Percentiles rank a stretch among this genome's conserved stretches.
phyloP scores from a whole-genome alignment of 805 yeast genomes.

The Candida anglica region DNA sequence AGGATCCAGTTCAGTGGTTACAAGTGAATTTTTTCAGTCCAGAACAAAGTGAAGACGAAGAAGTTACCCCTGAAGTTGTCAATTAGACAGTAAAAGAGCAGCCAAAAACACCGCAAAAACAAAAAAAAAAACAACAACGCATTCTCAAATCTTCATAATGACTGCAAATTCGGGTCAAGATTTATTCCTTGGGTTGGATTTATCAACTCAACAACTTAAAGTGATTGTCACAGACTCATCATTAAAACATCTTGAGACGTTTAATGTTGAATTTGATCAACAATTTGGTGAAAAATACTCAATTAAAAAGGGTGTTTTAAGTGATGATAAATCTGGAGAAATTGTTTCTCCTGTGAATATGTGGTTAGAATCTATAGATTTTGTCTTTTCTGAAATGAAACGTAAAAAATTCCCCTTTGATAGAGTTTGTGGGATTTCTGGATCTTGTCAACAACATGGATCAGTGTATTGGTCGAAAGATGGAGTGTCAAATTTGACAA shows the following conservation, averaged over 20 bases:
- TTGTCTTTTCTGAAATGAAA: conserved; percentile 51
- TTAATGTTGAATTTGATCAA: conserved; percentile 67
- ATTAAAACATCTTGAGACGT: conserved; percentile 52
- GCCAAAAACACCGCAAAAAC: conserved; percentile 4
- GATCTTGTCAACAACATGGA: conserved; percentile 93
- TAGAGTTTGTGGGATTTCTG: conserved; percentile 63
- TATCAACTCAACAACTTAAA: conserved; percentile 88
- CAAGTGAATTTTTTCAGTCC: conserved; percentile 23
- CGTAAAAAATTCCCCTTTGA: conserved; percentile 52
- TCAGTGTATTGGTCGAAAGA: conserved; percentile 71
- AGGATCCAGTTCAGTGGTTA: conserved; percentile 48
- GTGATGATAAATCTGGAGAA: conserved; percentile 49
- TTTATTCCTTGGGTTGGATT: conserved; percentile 69
- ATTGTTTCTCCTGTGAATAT: conserved; percentile 79
- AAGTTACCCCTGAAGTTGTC: conserved; percentile 5
- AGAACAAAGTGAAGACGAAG: conserved; percentile 8
- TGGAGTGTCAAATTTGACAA: conserved; percentile 39
- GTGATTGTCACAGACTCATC: conserved; percentile 58
- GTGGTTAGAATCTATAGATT: conserved; percentile 85
- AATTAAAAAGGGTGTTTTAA: conserved; percentile 67
- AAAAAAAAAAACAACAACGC: neutral
- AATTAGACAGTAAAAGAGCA: conserved; percentile 3
- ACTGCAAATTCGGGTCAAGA: conserved; percentile 10
- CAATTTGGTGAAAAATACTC: conserved; percentile 55
- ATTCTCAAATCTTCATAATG: conserved; percentile 10